Conservation (phyloP, 2,329 filamentous ascomycete genomes). For the Nemania sp. region DNA sequence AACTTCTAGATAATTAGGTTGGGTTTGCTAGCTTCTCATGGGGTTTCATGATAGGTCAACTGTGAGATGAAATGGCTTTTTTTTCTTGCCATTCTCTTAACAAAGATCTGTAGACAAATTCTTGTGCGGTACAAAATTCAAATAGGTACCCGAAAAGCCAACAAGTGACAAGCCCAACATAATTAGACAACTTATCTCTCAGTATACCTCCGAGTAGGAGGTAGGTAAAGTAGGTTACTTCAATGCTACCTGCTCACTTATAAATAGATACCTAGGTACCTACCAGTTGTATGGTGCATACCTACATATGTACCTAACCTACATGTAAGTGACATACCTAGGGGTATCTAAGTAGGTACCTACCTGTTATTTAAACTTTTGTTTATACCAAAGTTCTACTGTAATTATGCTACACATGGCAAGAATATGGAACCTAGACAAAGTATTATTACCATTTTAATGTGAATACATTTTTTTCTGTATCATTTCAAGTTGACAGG, state of each 20-base stretch:
- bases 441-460: too few relatives aligned
- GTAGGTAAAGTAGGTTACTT: background rate
- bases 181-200: background rate
- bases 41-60: background rate
- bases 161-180: background rate
- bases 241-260: too few relatives aligned
- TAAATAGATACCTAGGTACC: background rate
- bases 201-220: too few relatives aligned
- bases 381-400: too few relatives aligned
- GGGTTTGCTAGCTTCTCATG: background rate
- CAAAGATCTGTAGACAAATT: background rate
- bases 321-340: background rate
- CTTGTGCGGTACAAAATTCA: constrained; percentile 4
- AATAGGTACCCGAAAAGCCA: background rate
- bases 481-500: background rate
- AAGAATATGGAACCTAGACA: too few relatives aligned
- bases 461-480: too few relatives aligned
- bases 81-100: background rate
- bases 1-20: background rate
- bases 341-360: too few relatives aligned
- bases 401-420: too few relatives aligned
- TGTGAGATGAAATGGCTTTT: background rate
- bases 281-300: too few relatives aligned
- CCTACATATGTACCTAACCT: too few relatives aligned
- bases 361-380: too few relatives aligned